phyloP scores from a whole-genome alignment of 2,329 filamentous ascomycete species.

The Escovopsis sp. region DNA sequence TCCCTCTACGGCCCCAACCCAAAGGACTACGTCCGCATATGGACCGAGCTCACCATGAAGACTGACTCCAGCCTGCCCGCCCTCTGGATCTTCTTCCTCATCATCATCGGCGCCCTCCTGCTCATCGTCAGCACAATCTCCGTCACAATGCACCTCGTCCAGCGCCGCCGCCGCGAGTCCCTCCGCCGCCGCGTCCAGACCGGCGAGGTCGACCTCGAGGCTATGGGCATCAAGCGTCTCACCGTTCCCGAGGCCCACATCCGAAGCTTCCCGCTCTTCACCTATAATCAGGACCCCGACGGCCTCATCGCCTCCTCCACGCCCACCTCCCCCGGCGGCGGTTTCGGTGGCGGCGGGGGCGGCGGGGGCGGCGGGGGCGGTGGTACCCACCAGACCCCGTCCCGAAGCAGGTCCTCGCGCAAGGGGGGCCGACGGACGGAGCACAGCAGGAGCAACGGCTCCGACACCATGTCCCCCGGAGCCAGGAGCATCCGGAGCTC shows the following conservation, averaged over 20 bases:
- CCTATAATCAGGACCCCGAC: conserved; percentile 48
- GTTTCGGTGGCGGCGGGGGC: too few relatives aligned
- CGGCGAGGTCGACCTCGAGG: conserved; percentile 77
- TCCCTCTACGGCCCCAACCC: conserved; percentile 38
- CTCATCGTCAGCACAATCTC: conserved; percentile 53
- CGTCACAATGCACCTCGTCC: conserved; percentile 60
- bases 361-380: too few relatives aligned
- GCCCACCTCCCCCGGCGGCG: conserved; percentile 15
- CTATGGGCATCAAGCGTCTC: conserved; percentile 68
- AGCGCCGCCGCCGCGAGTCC: conserved; percentile 52
- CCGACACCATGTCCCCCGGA: conserved; percentile 12
- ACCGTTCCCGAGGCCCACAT: conserved; percentile 61
- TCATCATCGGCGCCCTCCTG: conserved; percentile 58
- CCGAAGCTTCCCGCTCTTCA: conserved; percentile 62
- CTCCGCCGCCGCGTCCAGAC: conserved; percentile 56
- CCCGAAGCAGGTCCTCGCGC: conserved; percentile 16
- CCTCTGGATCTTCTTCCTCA: conserved; percentile 66
- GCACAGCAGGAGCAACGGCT: conserved; percentile 13
- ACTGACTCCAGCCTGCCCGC: conserved; percentile 43
- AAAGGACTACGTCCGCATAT: conserved; percentile 46
- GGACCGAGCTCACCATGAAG: conserved; percentile 36
- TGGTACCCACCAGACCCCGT: conserved; percentile 14
- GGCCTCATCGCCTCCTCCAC: conserved; percentile 21
- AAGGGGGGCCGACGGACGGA: conserved; percentile 16
- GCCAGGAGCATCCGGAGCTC: conserved; percentile 9